phyloP scores from a whole-genome alignment of 176 grass and related monocot genomes.

The Luzula sylvatica region DNA sequence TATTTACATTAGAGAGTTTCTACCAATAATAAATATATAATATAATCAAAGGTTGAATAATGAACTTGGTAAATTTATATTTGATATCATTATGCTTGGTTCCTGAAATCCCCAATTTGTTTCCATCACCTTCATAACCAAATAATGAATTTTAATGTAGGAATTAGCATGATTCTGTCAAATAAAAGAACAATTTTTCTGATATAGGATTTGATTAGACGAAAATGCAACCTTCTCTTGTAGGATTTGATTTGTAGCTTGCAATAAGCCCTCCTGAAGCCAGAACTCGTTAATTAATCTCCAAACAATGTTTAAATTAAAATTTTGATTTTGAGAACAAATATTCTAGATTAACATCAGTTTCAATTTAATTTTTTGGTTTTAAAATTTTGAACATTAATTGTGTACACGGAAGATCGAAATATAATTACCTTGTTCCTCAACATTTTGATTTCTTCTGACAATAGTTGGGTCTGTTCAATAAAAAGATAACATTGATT shows the following conservation, averaged over 20 bases:
- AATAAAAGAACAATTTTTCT: constrained; percentile 23
- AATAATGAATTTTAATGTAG: neutral
- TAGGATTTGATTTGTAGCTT: constrained; percentile 50
- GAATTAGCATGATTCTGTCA: neutral
- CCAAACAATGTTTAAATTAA: neutral
- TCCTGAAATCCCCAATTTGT: constrained; percentile 4
- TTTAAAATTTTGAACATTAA: neutral
- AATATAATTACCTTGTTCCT: constrained; percentile 54
- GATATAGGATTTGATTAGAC: constrained; percentile 52
- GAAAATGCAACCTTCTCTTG: constrained; percentile 75
- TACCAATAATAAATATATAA: too few relatives aligned
- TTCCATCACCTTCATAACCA: constrained; percentile 6
- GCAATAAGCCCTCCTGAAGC: constrained; percentile 55
- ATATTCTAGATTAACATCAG: neutral
- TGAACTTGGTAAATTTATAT: too few relatives aligned
- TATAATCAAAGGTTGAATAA: too few relatives aligned
- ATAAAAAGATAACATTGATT: neutral
- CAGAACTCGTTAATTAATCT: neutral
- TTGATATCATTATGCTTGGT: constrained; percentile 3
- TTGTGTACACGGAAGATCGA: neutral
- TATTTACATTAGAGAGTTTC: too few relatives aligned
- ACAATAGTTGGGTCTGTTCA: constrained; percentile 75
- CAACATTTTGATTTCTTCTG: constrained; percentile 55
- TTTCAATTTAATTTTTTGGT: neutral
- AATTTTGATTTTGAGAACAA: neutral